phyloP scores from a whole-genome alignment of 352 stramenopile genomes.

The Aphanomyces invadans region DNA sequence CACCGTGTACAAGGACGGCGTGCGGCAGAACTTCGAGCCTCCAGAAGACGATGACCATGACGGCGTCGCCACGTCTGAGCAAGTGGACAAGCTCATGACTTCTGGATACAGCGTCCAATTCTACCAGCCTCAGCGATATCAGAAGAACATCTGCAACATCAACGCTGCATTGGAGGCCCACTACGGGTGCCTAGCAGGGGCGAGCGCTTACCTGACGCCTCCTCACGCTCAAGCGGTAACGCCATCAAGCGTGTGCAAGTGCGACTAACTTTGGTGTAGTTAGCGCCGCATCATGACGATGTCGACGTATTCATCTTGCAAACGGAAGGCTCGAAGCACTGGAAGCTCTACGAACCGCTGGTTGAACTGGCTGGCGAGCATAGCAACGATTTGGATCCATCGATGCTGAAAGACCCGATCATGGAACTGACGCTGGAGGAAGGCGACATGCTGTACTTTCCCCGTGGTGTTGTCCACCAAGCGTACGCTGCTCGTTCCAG shows the following conservation, averaged over 20 bases:
- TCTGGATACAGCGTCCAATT: conserved; percentile 81
- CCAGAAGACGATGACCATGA: not conserved
- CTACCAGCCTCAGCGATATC: conserved; percentile 81
- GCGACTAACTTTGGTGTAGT: conserved; percentile 6
- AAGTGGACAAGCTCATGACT: conserved; percentile 54
- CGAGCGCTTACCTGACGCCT: conserved; percentile 75
- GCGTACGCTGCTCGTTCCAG: conserved; percentile 25
- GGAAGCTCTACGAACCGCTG: conserved; percentile 77
- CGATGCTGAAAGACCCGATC: conserved; percentile 65
- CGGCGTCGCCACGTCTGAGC: conserved; percentile 29
- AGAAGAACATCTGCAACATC: conserved; percentile 58
- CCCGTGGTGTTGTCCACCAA: conserved; percentile 71
- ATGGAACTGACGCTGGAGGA: conserved; percentile 79
- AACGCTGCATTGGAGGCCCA: conserved; percentile 72
- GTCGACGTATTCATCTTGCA: conserved; percentile 78
- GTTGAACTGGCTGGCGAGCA: conserved; percentile 68
- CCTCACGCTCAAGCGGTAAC: conserved; percentile 53
- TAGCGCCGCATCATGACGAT: conserved; percentile 80
- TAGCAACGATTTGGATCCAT: conserved; percentile 55
- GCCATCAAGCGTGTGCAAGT: not conserved
- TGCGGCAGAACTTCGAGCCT: conserved; percentile 53
- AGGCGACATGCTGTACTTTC: conserved; percentile 81
- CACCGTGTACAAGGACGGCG: conserved; percentile 57
- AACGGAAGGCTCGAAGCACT: conserved; percentile 81
- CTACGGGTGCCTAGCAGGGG: conserved; percentile 68